phyloP scores from a whole-genome alignment of 495 filamentous ascomycete species.

The Collariella sp. region DNA sequence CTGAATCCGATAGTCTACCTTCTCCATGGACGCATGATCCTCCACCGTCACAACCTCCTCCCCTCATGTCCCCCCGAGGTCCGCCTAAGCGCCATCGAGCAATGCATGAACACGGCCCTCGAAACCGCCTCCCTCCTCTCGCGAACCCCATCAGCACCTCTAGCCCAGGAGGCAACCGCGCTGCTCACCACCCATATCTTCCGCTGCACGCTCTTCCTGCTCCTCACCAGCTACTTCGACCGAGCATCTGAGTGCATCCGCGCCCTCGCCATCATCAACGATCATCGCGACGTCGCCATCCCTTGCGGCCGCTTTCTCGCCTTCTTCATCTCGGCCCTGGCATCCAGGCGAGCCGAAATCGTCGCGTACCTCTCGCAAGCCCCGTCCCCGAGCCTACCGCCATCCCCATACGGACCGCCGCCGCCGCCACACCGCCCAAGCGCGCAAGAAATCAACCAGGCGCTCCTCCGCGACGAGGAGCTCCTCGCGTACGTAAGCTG shows the following conservation, averaged over 20 bases:
- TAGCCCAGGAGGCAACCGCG: slow-evolving; percentile 37
- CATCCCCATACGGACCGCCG: slow-evolving; percentile 13
- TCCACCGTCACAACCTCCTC: slow-evolving; percentile 87
- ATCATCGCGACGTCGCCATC: slow-evolving; percentile 59
- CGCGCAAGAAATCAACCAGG: slow-evolving; percentile 29
- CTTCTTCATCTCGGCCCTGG: slow-evolving; percentile 68
- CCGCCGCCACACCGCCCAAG: slow-evolving; percentile 13
- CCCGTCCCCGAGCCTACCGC: slow-evolving; percentile 1
- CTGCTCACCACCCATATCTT: slow-evolving; percentile 77
- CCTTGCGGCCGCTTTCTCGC: slow-evolving; percentile 74
- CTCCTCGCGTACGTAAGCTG: slow-evolving; percentile 81
- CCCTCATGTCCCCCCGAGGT: slow-evolving; percentile 57
- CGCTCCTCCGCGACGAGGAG: slow-evolving; percentile 75
- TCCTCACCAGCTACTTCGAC: slow-evolving; percentile 63
- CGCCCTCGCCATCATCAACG: slow-evolving; percentile 57
- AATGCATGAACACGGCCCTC: slow-evolving; percentile 62
- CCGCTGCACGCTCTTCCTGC: slow-evolving; percentile 76
- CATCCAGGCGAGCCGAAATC: slow-evolving; percentile 48
- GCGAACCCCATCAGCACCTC: slow-evolving; percentile 43
- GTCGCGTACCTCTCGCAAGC: slow-evolving; percentile 26
- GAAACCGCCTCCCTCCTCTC: slow-evolving; percentile 71
- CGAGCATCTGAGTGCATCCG: slow-evolving; percentile 65
- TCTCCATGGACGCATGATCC: slow-evolving; percentile 71
- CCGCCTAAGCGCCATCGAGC: slow-evolving; percentile 61
- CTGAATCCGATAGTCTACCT: slow-evolving; percentile 67